Percentiles rank a stretch among this genome's conserved stretches.
Evolutionary conservation across 257 asterid genomes (phyloP).

Genomic region (Lithospermum erythrorhizon): DNA sequence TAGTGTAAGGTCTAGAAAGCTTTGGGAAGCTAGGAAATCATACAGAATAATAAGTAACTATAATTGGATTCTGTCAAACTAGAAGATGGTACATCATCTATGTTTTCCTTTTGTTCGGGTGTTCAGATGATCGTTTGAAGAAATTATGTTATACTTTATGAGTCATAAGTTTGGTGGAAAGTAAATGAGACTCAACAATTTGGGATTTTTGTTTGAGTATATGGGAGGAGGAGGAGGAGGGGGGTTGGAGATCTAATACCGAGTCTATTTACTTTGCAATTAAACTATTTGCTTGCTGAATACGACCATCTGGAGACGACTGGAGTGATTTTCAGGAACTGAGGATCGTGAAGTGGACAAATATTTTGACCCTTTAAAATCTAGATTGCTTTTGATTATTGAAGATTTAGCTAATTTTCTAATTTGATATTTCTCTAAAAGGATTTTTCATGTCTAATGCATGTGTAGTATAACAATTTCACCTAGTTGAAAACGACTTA

Average conservation of each 20-base stretch:
- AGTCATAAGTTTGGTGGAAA: neutral
- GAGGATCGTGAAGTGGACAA: slow-evolving; percentile 11
- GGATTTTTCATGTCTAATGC: neutral
- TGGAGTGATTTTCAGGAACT: slow-evolving; percentile 3
- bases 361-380: neutral
- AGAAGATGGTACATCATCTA: too few species aligned
- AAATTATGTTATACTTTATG: neutral
- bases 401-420: neutral
- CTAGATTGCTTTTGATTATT: neutral
- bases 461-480: neutral
- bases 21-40: too few species aligned
- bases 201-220: too few species aligned
- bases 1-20: too few species aligned
- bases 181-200: too few species aligned
- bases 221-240: too few species aligned
- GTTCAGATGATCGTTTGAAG: neutral
- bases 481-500: neutral
- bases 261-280: too few species aligned
- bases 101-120: too few species aligned
- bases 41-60: too few species aligned
- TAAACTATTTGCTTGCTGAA: slow-evolving; percentile 35
- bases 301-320: slow-evolving; percentile 48
- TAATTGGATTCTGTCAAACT: too few species aligned
- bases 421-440: neutral
- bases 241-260: too few species aligned